A percentile compares a stretch with the other conserved stretches of the same genome.
These are phyloP conservation scores for Fraxinus americana DNA, from an alignment of 257 asterid species.

Conservation along the genomic window DNA sequence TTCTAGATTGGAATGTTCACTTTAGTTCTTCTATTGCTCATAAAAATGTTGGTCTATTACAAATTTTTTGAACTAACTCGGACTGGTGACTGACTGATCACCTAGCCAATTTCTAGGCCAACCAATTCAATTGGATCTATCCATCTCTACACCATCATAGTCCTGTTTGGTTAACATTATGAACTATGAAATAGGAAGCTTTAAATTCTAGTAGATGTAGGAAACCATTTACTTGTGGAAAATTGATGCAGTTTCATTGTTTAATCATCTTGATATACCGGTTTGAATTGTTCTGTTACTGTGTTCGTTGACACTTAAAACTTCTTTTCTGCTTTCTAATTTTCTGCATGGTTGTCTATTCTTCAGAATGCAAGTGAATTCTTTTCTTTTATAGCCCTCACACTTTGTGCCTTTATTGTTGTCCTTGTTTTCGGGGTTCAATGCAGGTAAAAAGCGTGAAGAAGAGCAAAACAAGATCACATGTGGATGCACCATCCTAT, in stretches of 20 bases:
- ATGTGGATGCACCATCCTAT: conserved; percentile 53
- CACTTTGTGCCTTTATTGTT: background rate
- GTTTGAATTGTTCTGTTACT: background rate
- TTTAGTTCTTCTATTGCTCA: background rate
- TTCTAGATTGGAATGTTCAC: background rate
- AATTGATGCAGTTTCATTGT: too few relatives aligned
- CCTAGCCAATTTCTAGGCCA: background rate
- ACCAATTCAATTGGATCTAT: background rate
- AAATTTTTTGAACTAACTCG: background rate
- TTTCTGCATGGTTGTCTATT: background rate
- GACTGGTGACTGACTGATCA: background rate
- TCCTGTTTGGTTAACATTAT: background rate
- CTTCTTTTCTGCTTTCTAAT: background rate
- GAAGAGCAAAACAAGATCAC: conserved; percentile 46
- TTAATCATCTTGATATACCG: background rate
- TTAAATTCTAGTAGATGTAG: background rate
- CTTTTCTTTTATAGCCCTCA: background rate
- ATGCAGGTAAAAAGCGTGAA: conserved; percentile 46
- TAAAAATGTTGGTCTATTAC: background rate
- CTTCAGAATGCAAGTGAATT: background rate
- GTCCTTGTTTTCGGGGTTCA: background rate
- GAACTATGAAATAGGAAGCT: background rate
- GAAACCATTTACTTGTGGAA: background rate
- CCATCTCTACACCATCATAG: background rate
- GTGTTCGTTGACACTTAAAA: background rate